These are phyloP conservation scores for Phytomonas sp. DNA, from an alignment of 208 protist genomes.

Conservation along the genomic window DNA sequence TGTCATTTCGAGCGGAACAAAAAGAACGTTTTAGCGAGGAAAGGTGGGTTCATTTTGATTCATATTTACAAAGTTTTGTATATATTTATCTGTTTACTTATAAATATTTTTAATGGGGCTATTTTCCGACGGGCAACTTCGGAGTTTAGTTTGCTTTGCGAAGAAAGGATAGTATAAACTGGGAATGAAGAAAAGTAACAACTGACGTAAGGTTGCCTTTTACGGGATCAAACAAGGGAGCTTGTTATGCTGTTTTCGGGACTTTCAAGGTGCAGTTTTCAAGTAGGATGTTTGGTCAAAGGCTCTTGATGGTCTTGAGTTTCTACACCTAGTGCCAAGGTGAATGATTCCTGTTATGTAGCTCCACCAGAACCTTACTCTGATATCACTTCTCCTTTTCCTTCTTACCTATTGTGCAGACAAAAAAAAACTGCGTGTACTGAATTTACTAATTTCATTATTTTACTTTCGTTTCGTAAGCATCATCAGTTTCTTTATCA, in stretches of 20 bases:
- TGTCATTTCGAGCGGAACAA: neutral
- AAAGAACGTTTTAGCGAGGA: neutral
- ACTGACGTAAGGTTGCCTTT: neutral
- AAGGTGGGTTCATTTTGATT: neutral
- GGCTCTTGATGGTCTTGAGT: neutral
- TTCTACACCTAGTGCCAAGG: neutral
- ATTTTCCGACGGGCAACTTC: too few species aligned
- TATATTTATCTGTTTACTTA: neutral
- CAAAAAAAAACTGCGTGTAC: neutral
- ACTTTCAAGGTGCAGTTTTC: neutral
- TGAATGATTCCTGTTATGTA: neutral
- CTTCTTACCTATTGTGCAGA: neutral
- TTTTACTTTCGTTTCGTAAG: constrained; percentile 4
- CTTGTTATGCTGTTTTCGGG: neutral
- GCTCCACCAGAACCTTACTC: neutral
- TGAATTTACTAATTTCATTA: neutral
- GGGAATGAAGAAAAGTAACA: neutral
- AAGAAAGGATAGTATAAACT: neutral
- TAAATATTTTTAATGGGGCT: neutral
- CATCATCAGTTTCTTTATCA: constrained; percentile 3
- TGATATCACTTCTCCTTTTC: neutral
- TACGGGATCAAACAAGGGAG: neutral
- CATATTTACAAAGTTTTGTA: constrained; percentile 5
- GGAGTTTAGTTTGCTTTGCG: neutral
- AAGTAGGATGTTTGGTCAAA: neutral